Percentiles rank a stretch among this genome's conserved stretches.
Evolutionary conservation across 2,329 filamentous ascomycete genomes (phyloP).

Genomic region (Fusarium metavorans): DNA sequence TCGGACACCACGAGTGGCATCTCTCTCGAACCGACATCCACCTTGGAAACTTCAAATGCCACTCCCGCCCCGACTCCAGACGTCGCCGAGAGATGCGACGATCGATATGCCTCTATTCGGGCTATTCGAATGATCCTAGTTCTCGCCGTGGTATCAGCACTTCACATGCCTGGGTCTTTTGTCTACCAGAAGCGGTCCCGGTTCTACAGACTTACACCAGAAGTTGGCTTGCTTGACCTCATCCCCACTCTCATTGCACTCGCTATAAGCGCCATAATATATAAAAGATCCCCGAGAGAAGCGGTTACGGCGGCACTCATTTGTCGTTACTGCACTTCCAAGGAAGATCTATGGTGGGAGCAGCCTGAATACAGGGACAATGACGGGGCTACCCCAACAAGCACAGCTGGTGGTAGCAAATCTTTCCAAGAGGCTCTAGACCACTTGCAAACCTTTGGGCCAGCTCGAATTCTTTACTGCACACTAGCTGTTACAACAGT

Average conservation of each 20-base stretch:
- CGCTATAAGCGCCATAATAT: background rate
- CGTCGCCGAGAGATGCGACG: background rate
- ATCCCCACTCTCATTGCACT: background rate
- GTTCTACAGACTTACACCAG: background rate
- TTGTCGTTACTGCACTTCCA: background rate
- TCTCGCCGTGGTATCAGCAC: background rate
- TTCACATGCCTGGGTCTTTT: conserved; percentile 1
- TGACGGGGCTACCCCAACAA: background rate
- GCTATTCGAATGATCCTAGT: background rate
- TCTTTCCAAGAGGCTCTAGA: background rate
- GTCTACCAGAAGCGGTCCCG: background rate
- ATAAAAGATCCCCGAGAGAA: background rate
- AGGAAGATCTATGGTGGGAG: background rate
- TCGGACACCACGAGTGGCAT: background rate
- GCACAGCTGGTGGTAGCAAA: background rate
- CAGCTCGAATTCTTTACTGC: background rate
- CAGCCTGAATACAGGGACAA: background rate
- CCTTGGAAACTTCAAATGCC: background rate
- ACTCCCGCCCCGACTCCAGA: background rate
- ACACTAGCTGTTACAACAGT: background rate
- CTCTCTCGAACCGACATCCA: background rate
- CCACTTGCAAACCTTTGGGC: background rate
- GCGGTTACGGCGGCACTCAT: background rate
- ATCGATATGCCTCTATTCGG: background rate
- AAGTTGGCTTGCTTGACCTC: background rate